These are phyloP conservation scores for Paraurostyla sp. DNA, from an alignment of 73 alveolate genomes.

Conservation along the genomic window DNA sequence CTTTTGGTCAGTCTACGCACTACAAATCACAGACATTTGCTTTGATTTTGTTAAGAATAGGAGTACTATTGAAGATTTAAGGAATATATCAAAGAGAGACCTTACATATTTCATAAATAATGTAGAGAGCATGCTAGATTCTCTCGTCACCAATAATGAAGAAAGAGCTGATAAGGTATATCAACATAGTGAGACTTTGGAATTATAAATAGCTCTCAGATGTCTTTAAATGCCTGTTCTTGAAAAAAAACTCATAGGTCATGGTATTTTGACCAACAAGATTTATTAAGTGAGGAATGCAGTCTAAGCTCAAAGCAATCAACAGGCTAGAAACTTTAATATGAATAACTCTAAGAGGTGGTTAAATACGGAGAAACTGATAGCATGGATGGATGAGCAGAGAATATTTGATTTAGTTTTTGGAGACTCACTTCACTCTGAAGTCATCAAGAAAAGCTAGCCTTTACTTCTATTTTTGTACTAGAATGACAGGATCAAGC, in stretches of 20 bases:
- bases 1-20: not conserved
- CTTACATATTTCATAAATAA: conserved; percentile 17
- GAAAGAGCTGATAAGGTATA: conserved; percentile 46
- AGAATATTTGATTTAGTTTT: conserved; percentile 72
- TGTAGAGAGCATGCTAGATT: conserved; percentile 36
- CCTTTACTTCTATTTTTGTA: conserved; percentile 71
- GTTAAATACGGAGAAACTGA: conserved; percentile 64
- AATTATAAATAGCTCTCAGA: conserved; percentile 66
- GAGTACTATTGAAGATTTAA: conserved; percentile 52
- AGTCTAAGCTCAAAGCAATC: not conserved
- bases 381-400: conserved; percentile 61
- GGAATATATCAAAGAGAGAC: conserved; percentile 36
- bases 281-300: conserved; percentile 50
- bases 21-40: not conserved
- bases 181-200: conserved; percentile 62
- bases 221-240: conserved; percentile 63
- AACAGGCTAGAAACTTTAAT: not conserved
- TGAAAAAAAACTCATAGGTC: conserved; percentile 76
- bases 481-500: conserved; percentile 46
- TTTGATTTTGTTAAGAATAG: not conserved
- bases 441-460: conserved; percentile 65
- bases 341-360: conserved; percentile 54
- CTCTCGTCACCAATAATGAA: not conserved
- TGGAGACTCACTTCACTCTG: conserved; percentile 79
- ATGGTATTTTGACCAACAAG: conserved; percentile 52